Base-by-base conservation (phyloP, 805 yeast species). In the Kuraishia hungarica region DNA sequence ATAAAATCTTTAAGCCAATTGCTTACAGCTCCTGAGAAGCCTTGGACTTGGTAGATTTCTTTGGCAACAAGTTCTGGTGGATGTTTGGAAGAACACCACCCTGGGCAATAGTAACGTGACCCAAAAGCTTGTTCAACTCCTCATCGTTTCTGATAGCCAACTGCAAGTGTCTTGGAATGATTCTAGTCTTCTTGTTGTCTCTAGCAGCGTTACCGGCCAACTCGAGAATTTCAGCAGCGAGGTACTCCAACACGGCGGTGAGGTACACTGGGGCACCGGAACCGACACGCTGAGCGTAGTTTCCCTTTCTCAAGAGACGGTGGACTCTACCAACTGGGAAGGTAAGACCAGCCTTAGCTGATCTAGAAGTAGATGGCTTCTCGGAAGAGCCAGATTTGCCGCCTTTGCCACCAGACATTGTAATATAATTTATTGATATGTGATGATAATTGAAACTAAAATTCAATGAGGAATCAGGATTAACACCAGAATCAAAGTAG, bases 321-420 rank as follows among this genome's bases (percentile, higher is more conserved):
- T 93, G 97, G 66, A 93, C 94, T 86, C 98, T 92, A 77, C 98
- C 98, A 65, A 93, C 98, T 80, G 98, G 98, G 96, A 93, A 93
- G 68, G 96, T 89, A 72, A 93, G 84, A 76, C 97, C 98, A 72
- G 98, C 97, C 83, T 91, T 93, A 62, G 97, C 86, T 66, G 98
- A 93, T 86, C 98, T 90, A 56, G 97, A 88, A 81, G 93, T 94
- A 72, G 97, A 87, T 69, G 96, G 91, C 80, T 93, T 93, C 74
- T 90, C 92, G 67, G 96, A 77, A 65, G 96, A 81, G 71, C 96
- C 96, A 72, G 97, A 96, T 80, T 92, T 92, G 72, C 94, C 94
- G 68, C 90, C 90, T 80, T 86, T 85, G 70, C 89, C 89, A 70
- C 89, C 87, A 64, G 77, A 82, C 86, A 64, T 72, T 68, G 55